phyloP scores from a whole-genome alignment of 1,139 yeast species.

The Suhomyces yuchorum region DNA sequence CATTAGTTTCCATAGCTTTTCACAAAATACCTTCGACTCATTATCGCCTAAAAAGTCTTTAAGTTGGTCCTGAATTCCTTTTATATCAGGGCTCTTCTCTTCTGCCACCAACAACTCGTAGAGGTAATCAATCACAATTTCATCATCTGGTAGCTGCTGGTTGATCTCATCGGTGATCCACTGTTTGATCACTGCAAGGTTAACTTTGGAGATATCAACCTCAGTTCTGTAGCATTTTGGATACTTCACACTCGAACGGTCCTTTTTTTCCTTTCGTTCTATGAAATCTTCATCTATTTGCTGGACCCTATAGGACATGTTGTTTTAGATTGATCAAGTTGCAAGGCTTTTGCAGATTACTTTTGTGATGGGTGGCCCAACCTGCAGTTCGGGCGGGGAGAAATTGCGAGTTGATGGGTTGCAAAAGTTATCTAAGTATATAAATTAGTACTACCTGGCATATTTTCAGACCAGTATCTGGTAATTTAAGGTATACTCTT shows the following conservation, averaged over 20 bases:
- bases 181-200: slow-evolving; percentile 31
- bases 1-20: slow-evolving; percentile 42
- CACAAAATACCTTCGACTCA: slow-evolving; percentile 38
- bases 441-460: no score
- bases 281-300: slow-evolving; percentile 21
- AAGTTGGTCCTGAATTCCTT: slow-evolving; percentile 39
- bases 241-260: slow-evolving; percentile 15
- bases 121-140: slow-evolving; percentile 45
- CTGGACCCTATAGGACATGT: slow-evolving; percentile 23
- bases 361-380: background rate
- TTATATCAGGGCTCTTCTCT: slow-evolving; percentile 34
- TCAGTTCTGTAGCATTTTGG: slow-evolving; percentile 21
- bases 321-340: slow-evolving; percentile 1
- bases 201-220: slow-evolving; percentile 39
- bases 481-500: no score
- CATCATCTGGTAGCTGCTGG: slow-evolving; percentile 48
- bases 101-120: slow-evolving; percentile 33
- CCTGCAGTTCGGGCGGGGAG: background rate
- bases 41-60: slow-evolving; percentile 42
- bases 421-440: slow-evolving; percentile 6
- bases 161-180: slow-evolving; percentile 39
- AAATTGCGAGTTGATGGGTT: slow-evolving; percentile 7
- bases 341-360: slow-evolving; percentile 6
- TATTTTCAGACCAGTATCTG: no score
- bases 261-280: slow-evolving; percentile 6